Conservation (phyloP, 805 yeast species). For the Starmerella scarabaei region DNA sequence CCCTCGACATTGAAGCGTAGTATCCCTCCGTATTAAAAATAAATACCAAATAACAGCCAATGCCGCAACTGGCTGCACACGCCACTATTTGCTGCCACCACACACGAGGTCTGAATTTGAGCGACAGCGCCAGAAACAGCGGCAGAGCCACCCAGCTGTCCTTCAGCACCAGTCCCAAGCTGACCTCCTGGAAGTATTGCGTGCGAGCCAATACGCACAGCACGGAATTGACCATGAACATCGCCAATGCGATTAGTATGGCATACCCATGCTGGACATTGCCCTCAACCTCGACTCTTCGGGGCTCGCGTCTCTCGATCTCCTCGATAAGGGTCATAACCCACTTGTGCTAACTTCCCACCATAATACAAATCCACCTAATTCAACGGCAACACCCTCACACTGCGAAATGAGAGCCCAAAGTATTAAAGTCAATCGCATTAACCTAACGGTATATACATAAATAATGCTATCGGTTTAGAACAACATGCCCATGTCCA, state of each 20-base stretch:
- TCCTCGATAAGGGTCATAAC: slow-evolving; percentile 14
- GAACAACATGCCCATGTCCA: slow-evolving; percentile 91
- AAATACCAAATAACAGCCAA: slow-evolving; percentile 28
- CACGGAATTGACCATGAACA: slow-evolving; percentile 27
- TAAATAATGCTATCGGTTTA: slow-evolving; percentile 33
- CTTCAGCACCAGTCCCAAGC: slow-evolving; percentile 9
- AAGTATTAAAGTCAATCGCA: no score
- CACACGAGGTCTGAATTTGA: slow-evolving; percentile 19
- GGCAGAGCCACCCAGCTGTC: slow-evolving; percentile 24
- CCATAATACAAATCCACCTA: background rate
- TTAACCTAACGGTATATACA: no score
- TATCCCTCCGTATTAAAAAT: slow-evolving; percentile 28
- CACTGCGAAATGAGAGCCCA: no score
- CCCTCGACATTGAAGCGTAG: slow-evolving; percentile 29
- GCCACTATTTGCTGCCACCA: slow-evolving; percentile 20
- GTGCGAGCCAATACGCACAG: slow-evolving; percentile 28
- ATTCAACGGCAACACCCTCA: no score
- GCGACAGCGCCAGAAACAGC: slow-evolving; percentile 23
- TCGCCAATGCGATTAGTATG: slow-evolving; percentile 6
- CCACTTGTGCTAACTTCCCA: no score
- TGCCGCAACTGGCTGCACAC: slow-evolving; percentile 18
- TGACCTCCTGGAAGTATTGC: slow-evolving; percentile 27
- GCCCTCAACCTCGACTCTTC: no score
- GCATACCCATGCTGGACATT: slow-evolving; percentile 15
- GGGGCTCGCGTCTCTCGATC: slow-evolving; percentile 7